Percentiles rank a stretch among this genome's conserved stretches.
Evolutionary conservation across 2,329 filamentous ascomycete species (phyloP).

Genomic region (Neocatenulostroma microsporum): DNA sequence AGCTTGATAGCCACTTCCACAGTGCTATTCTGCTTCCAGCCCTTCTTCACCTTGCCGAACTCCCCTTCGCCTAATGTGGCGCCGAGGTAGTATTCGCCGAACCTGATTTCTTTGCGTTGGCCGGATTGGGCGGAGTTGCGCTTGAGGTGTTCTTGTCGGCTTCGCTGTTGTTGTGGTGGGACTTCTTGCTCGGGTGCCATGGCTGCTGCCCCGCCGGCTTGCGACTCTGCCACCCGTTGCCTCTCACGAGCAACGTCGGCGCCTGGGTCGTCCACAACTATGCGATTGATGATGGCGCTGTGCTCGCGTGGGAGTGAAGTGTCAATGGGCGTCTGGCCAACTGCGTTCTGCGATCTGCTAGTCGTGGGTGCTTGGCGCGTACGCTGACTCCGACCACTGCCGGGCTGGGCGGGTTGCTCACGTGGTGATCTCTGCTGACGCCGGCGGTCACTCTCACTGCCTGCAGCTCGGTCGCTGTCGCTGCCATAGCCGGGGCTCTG

Average conservation of each 20-base stretch:
- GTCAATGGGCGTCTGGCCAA: slow-evolving; percentile 47
- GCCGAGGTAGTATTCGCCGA: slow-evolving; percentile 91
- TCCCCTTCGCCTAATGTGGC: slow-evolving; percentile 96
- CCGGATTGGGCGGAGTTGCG: no score
- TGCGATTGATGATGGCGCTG: slow-evolving; percentile 69
- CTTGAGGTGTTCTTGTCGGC: slow-evolving; percentile 53
- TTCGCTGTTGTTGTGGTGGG: slow-evolving; percentile 29
- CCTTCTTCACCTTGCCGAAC: slow-evolving; percentile 97
- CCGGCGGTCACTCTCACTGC: slow-evolving; percentile 26
- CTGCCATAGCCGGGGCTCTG: slow-evolving; percentile 35
- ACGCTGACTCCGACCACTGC: slow-evolving; percentile 34
- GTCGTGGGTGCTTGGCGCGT: slow-evolving; percentile 31
- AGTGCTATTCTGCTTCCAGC: slow-evolving; percentile 92
- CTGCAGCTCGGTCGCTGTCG: slow-evolving; percentile 27
- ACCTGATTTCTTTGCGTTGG: slow-evolving; percentile 69
- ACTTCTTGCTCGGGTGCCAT: slow-evolving; percentile 44
- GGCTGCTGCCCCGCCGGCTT: slow-evolving; percentile 23
- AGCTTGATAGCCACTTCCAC: slow-evolving; percentile 95
- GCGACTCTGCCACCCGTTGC: slow-evolving; percentile 60
- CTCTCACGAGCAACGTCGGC: slow-evolving; percentile 65
- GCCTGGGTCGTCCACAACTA: slow-evolving; percentile 67
- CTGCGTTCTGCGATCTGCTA: slow-evolving; percentile 41
- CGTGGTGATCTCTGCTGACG: slow-evolving; percentile 36
- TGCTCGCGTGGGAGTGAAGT: slow-evolving; percentile 61
- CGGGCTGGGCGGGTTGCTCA: slow-evolving; percentile 39